A percentile compares a stretch with the other conserved stretches of the same genome.
Evolutionary conservation across 163 green algal genomes (phyloP).

Genomic region (Trebouxia gelatinosa): DNA sequence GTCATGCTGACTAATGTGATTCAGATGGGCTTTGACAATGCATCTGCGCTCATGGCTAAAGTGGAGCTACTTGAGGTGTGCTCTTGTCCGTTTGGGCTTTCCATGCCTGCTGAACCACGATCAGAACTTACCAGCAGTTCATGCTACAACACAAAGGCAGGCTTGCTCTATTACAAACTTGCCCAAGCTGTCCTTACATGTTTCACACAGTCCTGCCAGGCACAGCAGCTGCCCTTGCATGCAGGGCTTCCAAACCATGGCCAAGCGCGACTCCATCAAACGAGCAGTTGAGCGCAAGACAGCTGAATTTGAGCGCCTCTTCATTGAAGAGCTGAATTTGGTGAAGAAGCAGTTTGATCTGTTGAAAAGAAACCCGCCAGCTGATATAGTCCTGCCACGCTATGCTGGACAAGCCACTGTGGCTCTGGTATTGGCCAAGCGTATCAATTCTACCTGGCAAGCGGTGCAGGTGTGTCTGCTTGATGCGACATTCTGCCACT

Average conservation of each 20-base stretch:
- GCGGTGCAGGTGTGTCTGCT: conserved; percentile 39
- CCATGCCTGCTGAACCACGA: no score
- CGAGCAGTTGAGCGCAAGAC: conserved; percentile 79
- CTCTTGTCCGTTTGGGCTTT: no score
- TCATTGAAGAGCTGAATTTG: conserved; percentile 71
- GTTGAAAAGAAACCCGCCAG: conserved; percentile 55
- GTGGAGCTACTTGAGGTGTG: conserved; percentile 80
- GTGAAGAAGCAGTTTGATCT: conserved; percentile 85
- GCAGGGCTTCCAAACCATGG: conserved; percentile 56
- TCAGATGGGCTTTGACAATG: conserved; percentile 63
- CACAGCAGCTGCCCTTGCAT: conserved; percentile 11
- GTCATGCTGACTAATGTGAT: conserved; percentile 83
- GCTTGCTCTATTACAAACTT: background rate
- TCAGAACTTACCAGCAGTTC: no score
- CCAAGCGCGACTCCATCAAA: conserved; percentile 70
- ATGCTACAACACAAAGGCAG: background rate
- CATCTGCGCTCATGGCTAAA: conserved; percentile 47
- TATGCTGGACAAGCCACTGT: conserved; percentile 73
- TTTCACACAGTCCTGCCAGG: background rate
- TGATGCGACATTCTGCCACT: no score
- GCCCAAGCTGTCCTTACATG: background rate
- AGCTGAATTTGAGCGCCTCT: conserved; percentile 60
- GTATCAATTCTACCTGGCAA: conserved; percentile 63
- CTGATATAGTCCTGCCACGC: conserved; percentile 63
- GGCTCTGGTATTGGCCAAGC: conserved; percentile 60